Evolutionary conservation across 257 asterid species (phyloP).

Genomic region (Fraxinus anomala): DNA sequence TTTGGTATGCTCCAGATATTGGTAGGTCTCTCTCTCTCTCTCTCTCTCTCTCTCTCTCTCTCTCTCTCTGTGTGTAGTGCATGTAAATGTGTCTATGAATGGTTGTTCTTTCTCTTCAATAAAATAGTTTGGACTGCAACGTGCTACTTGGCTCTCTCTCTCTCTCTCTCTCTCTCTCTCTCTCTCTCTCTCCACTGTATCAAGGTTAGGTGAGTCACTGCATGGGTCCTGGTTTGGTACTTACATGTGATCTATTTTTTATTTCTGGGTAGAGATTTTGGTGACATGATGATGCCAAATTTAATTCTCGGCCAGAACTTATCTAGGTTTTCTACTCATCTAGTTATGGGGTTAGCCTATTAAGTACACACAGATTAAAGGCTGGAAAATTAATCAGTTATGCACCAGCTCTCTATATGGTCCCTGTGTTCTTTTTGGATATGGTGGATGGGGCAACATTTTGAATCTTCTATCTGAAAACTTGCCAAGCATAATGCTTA

Average conservation of each 20-base stretch:
- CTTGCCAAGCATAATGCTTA: neutral
- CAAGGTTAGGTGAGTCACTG: neutral
- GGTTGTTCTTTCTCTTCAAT: constrained; percentile 17
- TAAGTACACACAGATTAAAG: neutral
- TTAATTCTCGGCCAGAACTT: neutral
- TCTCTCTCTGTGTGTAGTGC: too few species aligned
- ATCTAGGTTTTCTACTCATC: neutral
- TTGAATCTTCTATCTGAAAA: neutral
- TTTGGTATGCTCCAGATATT: constrained; percentile 69
- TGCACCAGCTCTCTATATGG: neutral
- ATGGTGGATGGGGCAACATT: neutral
- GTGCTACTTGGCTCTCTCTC: neutral
- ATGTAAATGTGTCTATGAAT: too few species aligned
- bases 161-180: neutral
- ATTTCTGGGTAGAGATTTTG: neutral
- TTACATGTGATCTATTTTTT: neutral
- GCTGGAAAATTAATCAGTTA: neutral
- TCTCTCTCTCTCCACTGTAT: neutral
- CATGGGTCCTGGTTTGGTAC: neutral
- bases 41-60: too few species aligned
- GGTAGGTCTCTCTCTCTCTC: constrained; percentile 49
- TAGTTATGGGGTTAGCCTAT: neutral
- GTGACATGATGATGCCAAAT: neutral
- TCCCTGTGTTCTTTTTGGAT: neutral
- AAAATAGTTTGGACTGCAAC: constrained; percentile 7